Evolutionary conservation across 2,329 filamentous ascomycete species (phyloP).

Genomic region (Fusarium palustre): DNA sequence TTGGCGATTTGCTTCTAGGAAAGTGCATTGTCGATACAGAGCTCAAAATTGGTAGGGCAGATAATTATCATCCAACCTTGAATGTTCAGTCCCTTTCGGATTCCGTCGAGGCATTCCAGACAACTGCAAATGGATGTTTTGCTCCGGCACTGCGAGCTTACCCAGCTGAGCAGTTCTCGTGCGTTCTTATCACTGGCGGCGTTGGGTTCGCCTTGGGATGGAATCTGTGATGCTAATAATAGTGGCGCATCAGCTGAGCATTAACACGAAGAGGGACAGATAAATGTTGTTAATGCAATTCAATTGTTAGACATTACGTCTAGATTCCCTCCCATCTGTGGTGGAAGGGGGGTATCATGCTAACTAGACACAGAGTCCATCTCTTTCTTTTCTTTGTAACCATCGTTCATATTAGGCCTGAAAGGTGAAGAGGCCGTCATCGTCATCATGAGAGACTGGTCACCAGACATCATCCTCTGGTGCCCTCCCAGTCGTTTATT

Average conservation of each 20-base stretch:
- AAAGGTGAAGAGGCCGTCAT: conserved; percentile 37
- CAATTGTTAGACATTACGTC: conserved; percentile 44
- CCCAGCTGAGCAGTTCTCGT: background rate
- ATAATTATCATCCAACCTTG: background rate
- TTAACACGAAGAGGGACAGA: background rate
- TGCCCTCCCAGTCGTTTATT: conserved; percentile 26
- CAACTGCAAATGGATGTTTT: background rate
- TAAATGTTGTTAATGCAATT: conserved; percentile 5
- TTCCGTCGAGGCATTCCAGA: conserved; percentile 21
- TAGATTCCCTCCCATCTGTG: conserved; percentile 21
- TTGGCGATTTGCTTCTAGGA: background rate
- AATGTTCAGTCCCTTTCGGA: background rate
- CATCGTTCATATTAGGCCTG: conserved; percentile 26
- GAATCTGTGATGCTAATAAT: background rate
- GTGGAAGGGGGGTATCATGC: conserved; percentile 29
- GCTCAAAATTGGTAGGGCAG: background rate
- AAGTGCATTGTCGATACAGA: background rate
- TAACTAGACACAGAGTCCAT: conserved; percentile 31
- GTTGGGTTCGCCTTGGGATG: background rate
- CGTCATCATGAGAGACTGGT: conserved; percentile 40
- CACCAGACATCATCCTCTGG: conserved; percentile 27
- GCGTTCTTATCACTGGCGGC: conserved; percentile 7
- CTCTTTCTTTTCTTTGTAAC: conserved; percentile 37
- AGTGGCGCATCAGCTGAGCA: background rate
- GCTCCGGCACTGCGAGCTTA: background rate